These are phyloP conservation scores for Termitomyces sp. DNA, from an alignment of 768 basidiomycete genomes.

Conservation along the genomic window DNA sequence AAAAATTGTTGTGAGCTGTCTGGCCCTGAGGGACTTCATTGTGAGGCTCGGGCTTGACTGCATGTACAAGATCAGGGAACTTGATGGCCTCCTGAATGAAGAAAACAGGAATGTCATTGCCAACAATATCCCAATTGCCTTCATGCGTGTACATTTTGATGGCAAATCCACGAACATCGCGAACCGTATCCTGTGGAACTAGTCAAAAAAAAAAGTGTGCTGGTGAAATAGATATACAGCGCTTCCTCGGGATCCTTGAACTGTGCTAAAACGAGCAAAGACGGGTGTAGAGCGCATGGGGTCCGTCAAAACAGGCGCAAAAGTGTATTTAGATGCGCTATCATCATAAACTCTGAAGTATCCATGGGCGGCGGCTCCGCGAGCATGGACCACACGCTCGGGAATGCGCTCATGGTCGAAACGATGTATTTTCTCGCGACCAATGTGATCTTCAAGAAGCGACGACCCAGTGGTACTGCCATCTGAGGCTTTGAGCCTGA, in stretches of 20 bases:
- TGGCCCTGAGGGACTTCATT: slow-evolving; percentile 74
- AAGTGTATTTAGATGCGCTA: slow-evolving; percentile 65
- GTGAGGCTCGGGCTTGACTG: slow-evolving; percentile 81
- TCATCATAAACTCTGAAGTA: slow-evolving; percentile 72
- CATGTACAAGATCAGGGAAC: slow-evolving; percentile 83
- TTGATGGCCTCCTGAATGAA: slow-evolving; percentile 80
- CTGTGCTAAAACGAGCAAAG: slow-evolving; percentile 84
- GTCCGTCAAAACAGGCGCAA: slow-evolving; percentile 68
- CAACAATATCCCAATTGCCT: slow-evolving; percentile 77
- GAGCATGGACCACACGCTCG: slow-evolving; percentile 71
- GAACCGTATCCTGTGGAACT: slow-evolving; percentile 54
- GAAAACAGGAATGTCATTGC: slow-evolving; percentile 81
- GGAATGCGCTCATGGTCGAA: slow-evolving; percentile 89
- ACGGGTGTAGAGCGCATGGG: slow-evolving; percentile 65
- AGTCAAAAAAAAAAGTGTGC: neutral
- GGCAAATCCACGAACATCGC: slow-evolving; percentile 87
- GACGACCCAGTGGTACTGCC: slow-evolving; percentile 54
- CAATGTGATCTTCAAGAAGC: slow-evolving; percentile 73
- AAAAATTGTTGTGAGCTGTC: slow-evolving; percentile 78
- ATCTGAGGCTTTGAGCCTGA: slow-evolving; percentile 50
- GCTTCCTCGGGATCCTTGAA: slow-evolving; percentile 75
- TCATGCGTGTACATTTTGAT: slow-evolving; percentile 33
- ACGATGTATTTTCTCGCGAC: slow-evolving; percentile 68
- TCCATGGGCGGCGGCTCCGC: slow-evolving; percentile 78
- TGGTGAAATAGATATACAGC: slow-evolving; percentile 43